Percentiles rank a stretch among this genome's conserved stretches.
Conservation (phyloP, 2,329 filamentous ascomycete genomes). For the Aureobasidium sp. region DNA sequence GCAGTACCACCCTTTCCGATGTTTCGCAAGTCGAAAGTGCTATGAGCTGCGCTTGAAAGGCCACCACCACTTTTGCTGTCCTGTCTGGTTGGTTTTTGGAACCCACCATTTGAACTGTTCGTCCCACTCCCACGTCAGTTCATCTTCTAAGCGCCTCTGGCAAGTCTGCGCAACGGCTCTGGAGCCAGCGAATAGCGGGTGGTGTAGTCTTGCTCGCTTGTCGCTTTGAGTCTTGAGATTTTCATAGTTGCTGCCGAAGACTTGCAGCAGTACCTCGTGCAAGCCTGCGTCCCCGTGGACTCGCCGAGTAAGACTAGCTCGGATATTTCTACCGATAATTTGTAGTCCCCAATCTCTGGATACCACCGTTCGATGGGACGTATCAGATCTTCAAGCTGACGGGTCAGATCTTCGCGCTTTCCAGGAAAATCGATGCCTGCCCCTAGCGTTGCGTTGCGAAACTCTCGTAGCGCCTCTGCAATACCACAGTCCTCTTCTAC, state of each 20-base stretch:
- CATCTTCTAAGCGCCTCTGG: background rate
- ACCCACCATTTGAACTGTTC: background rate
- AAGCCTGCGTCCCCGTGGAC: background rate
- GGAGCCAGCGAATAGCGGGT: background rate
- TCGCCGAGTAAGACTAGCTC: background rate
- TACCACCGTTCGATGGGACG: background rate
- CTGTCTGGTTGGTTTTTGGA: background rate
- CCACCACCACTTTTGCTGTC: background rate
- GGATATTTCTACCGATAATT: background rate
- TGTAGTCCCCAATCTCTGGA: background rate
- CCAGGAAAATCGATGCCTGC: background rate
- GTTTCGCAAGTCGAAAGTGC: too few relatives aligned
- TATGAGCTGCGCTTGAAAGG: background rate
- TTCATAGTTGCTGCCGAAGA: background rate
- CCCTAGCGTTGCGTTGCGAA: background rate
- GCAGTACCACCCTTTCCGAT: too few relatives aligned
- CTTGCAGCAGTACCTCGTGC: background rate
- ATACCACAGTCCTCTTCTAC: background rate
- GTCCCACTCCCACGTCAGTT: background rate
- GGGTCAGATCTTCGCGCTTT: background rate
- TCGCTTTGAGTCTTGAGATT: background rate
- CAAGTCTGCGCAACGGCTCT: background rate
- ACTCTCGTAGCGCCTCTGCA: background rate
- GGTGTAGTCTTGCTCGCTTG: background rate
- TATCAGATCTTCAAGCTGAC: background rate